Conservation (phyloP, 2,329 filamentous ascomycete species). For the Epicoccum nigrum region DNA sequence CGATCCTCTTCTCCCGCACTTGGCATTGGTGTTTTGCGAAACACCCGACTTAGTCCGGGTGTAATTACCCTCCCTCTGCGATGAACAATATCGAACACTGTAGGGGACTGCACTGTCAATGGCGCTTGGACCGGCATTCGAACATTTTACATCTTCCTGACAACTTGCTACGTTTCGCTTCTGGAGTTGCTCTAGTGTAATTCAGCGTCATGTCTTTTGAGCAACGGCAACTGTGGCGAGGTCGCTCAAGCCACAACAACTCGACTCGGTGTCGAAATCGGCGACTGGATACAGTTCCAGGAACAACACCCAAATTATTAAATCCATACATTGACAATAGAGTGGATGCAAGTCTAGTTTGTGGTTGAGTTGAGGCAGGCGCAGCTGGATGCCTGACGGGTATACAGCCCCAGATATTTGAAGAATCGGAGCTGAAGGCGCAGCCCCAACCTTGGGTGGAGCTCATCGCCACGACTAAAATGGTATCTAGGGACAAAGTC, state of each 20-base stretch:
- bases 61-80: slow-evolving; percentile 3
- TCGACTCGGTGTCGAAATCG: slow-evolving; percentile 12
- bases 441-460: slow-evolving; percentile 7
- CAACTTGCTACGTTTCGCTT: slow-evolving; percentile 3
- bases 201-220: slow-evolving; percentile 6
- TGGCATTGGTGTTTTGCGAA: neutral
- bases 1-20: neutral
- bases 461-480: neutral
- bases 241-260: slow-evolving; percentile 10
- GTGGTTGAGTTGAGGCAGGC: neutral
- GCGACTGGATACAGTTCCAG: slow-evolving; percentile 3
- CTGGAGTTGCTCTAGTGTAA: slow-evolving; percentile 3
- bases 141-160: neutral
- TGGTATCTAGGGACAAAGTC: neutral
- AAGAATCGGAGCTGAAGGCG: slow-evolving; percentile 4
- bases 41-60: neutral
- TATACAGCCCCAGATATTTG: slow-evolving; percentile 10
- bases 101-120: neutral
- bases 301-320: neutral
- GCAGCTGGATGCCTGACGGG: slow-evolving; percentile 1
- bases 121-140: neutral
- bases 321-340: neutral
- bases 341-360: neutral
- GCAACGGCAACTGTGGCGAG: slow-evolving; percentile 17
- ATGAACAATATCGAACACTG: slow-evolving; percentile 1